Evolutionary conservation across 192 early-diverging fungal genomes (phyloP), one percentile per base, ranked within the genome.

Genomic region (Umbelopsis isabellina): DNA sequence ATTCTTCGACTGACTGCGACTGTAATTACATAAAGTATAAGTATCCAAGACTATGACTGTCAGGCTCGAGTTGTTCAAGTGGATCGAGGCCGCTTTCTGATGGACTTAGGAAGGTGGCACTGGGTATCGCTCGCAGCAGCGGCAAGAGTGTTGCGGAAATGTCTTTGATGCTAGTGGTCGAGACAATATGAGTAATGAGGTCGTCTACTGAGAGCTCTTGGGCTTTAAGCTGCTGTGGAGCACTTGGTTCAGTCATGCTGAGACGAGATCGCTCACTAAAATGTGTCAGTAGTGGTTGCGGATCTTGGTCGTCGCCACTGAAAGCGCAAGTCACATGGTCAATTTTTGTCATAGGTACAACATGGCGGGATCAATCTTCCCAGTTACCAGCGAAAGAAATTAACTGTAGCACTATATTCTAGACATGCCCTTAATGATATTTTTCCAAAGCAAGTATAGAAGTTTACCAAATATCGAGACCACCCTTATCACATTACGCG

Each of bases 21-120:
- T 45, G 20, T 35, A 44, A 78, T 78, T 83, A 83, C 84, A 86
- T 75, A 20, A 86, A 86, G 58, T 83, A 79, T 0, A 83, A 65
- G 67, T 82, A 86, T n/a, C 78, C 84, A 33, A 82, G 66, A 23
- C 75, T 80, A 47, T 86, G 76, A 5, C 20, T 30, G 2, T 66
- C 50, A 30, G 84, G 84, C 16, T 71, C 73, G 41, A 86, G 72
- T 20, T 76, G 65, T 13, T 74, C 76, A 9, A 86, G 35, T 13
- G 82, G 82, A 75, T 86, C 82, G 21, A 69, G 20, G 4, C 55
- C 55, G 30, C 16, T 35, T 18, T 18, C 25, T 18, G 23, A 61
- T 4, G 27, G 7, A 6, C 55, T 30, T 7, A 61, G 55, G 13
- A 27, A 61, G 11, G 30, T 61, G 7, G 55, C 27, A 15, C 16